These are phyloP conservation scores for Diaporthe sp. DNA, from an alignment of 2,329 filamentous ascomycete species.

Conservation along the genomic window DNA sequence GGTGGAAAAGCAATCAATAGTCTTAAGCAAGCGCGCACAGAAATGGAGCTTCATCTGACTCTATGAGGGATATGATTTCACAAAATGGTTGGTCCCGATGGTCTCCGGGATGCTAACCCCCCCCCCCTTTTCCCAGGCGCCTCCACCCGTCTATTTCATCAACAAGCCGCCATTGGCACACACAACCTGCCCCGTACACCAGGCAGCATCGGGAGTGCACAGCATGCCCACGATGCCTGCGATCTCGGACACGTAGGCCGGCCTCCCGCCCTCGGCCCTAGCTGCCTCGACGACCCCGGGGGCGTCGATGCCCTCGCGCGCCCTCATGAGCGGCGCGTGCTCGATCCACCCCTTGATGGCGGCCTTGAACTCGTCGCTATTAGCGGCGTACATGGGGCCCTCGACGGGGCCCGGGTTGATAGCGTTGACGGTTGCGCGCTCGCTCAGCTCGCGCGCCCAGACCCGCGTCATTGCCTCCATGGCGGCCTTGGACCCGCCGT, in stretches of 20 bases:
- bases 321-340: slow-evolving; percentile 73
- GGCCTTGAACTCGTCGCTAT: slow-evolving; percentile 58
- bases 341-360: slow-evolving; percentile 60
- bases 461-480: slow-evolving; percentile 72
- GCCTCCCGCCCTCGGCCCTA: slow-evolving; percentile 68
- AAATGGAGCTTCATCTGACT: background rate
- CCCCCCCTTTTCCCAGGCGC: background rate
- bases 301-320: slow-evolving; percentile 73
- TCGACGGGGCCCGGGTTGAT: slow-evolving; percentile 71
- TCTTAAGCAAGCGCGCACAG: background rate
- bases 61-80: background rate
- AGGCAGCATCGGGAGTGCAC: slow-evolving; percentile 78
- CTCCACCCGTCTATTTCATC: slow-evolving; percentile 47
- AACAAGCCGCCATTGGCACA: slow-evolving; percentile 85
- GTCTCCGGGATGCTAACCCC: background rate
- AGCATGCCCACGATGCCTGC: slow-evolving; percentile 84
- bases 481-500: slow-evolving; percentile 71
- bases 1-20: background rate
- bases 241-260: slow-evolving; percentile 78
- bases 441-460: slow-evolving; percentile 69
- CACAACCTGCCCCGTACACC: slow-evolving; percentile 85
- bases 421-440: slow-evolving; percentile 68
- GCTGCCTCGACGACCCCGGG: slow-evolving; percentile 72
- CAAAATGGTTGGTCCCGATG: background rate
- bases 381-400: slow-evolving; percentile 65